Base-by-base conservation (phyloP, 768 basidiomycete genomes). In the Mycena crocata region DNA sequence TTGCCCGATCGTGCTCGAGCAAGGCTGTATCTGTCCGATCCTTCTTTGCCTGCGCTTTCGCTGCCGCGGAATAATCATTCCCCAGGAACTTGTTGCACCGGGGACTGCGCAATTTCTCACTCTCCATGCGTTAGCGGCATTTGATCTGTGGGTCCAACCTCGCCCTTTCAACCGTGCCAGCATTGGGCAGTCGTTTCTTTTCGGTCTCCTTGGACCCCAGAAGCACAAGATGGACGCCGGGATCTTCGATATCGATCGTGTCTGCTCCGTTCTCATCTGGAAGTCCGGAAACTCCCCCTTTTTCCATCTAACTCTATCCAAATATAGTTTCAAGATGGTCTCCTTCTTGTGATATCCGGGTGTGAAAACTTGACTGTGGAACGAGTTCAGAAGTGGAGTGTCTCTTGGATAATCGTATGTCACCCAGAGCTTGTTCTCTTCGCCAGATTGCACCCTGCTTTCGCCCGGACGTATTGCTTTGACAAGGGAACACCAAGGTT, bases 191-290 rank as follows among this genome's bases (percentile, higher is more conserved):
- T 44, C 13, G 26, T 30, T 44, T 52, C 34, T 49, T 28, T 37
- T 23, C 14, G 5, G 23, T 14, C 32, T 57, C 50, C 24, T 39
- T n/a, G 48, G 35, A 45, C 56, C 57, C 52, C 58, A 26, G 50
- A 66, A 60, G 64, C 57, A 50, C 50, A 30, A 51, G 34, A 45
- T 24, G 24, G 14, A 44, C 24, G 37, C 46, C 48, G 55, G 32
- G 48, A 56, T 62, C 66, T 62, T 66, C 51, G 65, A 60, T 55
- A 57, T 66, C 51, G 65, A 60, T 55, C 44, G 51, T 24, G 21
- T 37, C 12, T 37, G 42, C 28, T 7, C 21, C 32, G 19, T 46
- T 49, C 26, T 66, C 31, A 37, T 50, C 31, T 28, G 37, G 51
- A 57, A 58, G 42, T 48, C 45, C 44, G 40, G 40, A 50, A 51